phyloP scores from a whole-genome alignment of 2,329 filamentous ascomycete species.

The Colletotrichum sp. region DNA sequence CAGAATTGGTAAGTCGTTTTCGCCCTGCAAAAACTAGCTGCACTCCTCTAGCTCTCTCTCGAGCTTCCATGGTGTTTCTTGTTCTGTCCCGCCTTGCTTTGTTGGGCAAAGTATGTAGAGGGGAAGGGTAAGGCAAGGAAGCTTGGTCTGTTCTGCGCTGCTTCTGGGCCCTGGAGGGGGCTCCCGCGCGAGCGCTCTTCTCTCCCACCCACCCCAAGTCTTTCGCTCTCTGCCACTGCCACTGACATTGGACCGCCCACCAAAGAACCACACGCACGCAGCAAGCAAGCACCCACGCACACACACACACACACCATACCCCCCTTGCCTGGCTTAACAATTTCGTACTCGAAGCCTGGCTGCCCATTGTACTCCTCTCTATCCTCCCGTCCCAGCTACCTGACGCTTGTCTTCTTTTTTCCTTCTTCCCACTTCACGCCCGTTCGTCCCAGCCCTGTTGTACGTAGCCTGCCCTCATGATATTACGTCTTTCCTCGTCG shows the following conservation, averaged over 20 bases:
- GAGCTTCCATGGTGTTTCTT: conserved; percentile 12
- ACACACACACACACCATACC: neutral
- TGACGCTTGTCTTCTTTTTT: neutral
- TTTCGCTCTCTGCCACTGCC: neutral
- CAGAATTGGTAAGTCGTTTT: neutral
- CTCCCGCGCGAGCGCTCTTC: neutral
- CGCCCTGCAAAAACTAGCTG: neutral
- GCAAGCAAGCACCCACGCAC: neutral
- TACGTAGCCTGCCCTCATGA: conserved; percentile 19
- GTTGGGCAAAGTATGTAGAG: conserved; percentile 6
- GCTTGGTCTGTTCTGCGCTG: neutral
- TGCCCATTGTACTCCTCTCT: neutral
- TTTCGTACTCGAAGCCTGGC: conserved; percentile 15
- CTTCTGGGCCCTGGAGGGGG: neutral
- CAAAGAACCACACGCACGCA: neutral
- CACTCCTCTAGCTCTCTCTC: neutral
- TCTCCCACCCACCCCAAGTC: neutral
- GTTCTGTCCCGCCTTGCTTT: conserved; percentile 11
- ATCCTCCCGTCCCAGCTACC: conserved; percentile 12
- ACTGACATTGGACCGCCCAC: neutral
- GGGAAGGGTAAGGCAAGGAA: conserved; percentile 4
- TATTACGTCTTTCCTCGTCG: conserved; percentile 8
- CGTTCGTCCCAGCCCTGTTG: conserved; percentile 21
- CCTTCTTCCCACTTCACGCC: conserved; percentile 12
- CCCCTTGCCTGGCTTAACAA: conserved; percentile 16